Evolutionary conservation across 768 basidiomycete species (phyloP), one percentile per base, ranked within the genome.

Genomic region (Mycena venus): DNA sequence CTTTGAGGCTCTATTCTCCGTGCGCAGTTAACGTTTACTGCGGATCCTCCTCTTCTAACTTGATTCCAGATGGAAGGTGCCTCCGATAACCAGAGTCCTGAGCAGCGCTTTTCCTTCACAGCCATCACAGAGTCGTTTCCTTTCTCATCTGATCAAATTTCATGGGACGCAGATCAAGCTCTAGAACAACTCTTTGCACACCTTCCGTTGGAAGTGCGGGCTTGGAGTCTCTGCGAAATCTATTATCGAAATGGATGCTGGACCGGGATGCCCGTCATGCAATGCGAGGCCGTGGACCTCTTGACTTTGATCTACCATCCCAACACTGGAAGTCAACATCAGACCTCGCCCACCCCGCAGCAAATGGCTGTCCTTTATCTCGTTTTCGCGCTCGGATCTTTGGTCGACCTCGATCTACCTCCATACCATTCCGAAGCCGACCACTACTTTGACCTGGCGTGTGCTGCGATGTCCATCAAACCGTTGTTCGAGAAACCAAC

Each of bases 221-320:
- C 89, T 9, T 83, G 84, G 70, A 77, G 82, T 34, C 84, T 90
- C 12, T 85, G 85, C 59, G 86, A 88, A 70, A 84, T 84, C 6
- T 90, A 85, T 72, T 75, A 88, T 72, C 84, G 83, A 59, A 84
- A 86, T 27, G 79, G 83, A 2, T 82, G 86, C 14, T 89, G 86
- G 84, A 77, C 85, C 64, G 86, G 85, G 72, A 86, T 84, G 70
- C 87, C 87, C 2, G 83, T 90, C 64, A 80, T 78, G 64, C 85
- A 88, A 9, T 85, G 85, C 67, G 88, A 90, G 67, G 84, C 89
- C 51, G 81, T 88, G 7, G 83, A 90, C 49, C 87, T 75, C 29
- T 15, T 69, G 21, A 62, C 68, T 1, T 42, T 53, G 6, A 40
- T 77, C 17, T 77, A 77, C 40, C 63, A 58, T 11, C 62, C 62